Conservation (phyloP, 441 rosid species). For the Populus hybrid region DNA sequence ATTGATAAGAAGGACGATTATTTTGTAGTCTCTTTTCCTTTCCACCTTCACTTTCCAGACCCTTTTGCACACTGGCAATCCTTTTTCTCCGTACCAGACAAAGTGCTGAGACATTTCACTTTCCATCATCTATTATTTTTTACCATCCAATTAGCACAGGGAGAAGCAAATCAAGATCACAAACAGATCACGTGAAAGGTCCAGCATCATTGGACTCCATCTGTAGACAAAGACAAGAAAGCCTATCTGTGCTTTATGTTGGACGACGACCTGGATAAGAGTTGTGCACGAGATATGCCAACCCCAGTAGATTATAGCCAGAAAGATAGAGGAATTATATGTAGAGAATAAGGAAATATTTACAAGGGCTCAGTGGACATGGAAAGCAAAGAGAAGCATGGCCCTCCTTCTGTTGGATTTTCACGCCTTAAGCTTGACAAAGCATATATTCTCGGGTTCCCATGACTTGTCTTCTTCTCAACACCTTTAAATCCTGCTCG, state of each 20-base stretch:
- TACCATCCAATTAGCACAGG: not conserved
- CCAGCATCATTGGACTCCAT: no score
- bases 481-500: constrained; percentile 33
- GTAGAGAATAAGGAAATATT: constrained; percentile 14
- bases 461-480: constrained; percentile 53
- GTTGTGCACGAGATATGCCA: not conserved
- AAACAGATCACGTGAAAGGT: no score
- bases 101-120: not conserved
- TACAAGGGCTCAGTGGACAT: constrained; percentile 17
- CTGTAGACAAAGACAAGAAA: not conserved
- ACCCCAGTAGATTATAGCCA: not conserved
- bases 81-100: not conserved
- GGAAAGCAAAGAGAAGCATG: constrained; percentile 14
- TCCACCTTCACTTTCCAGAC: constrained; percentile 2
- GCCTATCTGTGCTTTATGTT: not conserved
- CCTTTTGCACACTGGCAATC: not conserved
- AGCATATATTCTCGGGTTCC: constrained; percentile 59
- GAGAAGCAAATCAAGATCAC: not conserved
- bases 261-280: not conserved
- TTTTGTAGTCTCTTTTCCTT: not conserved
- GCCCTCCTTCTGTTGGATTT: constrained; percentile 14
- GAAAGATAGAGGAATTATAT: constrained; percentile 12
- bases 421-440: constrained; percentile 36
- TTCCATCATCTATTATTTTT: not conserved
- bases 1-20: not conserved